Evolutionary conservation across 306 rosid species (phyloP), one percentile per base, ranked within the genome.

Genomic region (Inga laurina): DNA sequence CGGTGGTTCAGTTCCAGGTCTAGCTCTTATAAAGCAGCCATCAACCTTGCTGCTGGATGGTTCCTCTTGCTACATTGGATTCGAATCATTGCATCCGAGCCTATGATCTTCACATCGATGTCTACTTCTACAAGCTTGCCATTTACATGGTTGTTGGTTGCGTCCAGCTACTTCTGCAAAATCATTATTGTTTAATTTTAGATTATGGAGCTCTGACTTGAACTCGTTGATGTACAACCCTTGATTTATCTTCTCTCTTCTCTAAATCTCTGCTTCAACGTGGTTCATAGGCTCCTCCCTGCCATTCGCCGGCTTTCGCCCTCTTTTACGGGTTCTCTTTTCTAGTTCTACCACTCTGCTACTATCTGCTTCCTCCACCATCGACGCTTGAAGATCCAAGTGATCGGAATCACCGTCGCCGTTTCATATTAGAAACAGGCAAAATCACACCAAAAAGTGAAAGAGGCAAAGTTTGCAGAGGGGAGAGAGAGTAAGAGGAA

Each of bases 31-130:
- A 96, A 78, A 21, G 99, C 97, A 2, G 93, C 90, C 99, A 94
- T 94, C 72, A 96, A 44, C 76, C 88, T 85, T 0, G 98, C 97
- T 0, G 97, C 97, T 0, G 97, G 99, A 85, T 96, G 97, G 89
- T 91, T 96, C 86, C 90, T 89, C 93, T 91, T 94, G 56, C 91
- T 89, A 45, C 97, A 92, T 73, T 96, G 98, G 62, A 96, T 85
- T 74, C 96, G 88, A 72, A 96, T 91, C 98, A 93, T 96, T 0
- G 95, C 97, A 45, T 96, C 99, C 98, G 97, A 91, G 5, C 99
- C 97, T 2, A 96, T 92, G 41, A 94, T 94, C 92, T 94, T 96
- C 44, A 96, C 99, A 19, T 96, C 98, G 3, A 96, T 91, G 0
- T 96, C 98, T 69, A 90, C 79, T 71, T 96, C 97, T 4, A 91